Evolutionary conservation across 2,329 filamentous ascomycete species (phyloP).

Genomic region (Pyricularia sp.): DNA sequence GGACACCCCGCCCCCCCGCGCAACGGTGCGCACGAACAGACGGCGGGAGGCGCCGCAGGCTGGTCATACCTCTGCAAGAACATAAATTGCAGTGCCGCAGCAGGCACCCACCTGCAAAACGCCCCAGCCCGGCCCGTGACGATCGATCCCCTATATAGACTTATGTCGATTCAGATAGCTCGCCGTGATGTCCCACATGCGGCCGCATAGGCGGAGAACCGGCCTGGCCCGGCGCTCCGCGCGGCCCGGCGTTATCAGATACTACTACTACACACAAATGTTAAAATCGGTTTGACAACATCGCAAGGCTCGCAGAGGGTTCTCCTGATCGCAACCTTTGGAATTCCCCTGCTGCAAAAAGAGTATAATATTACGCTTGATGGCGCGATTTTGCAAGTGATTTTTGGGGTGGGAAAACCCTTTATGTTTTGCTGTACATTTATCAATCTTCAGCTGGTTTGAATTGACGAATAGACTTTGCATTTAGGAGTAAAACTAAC

Average conservation of each 20-base stretch:
- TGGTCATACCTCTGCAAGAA: neutral
- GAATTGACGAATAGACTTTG: no score
- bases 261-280: neutral
- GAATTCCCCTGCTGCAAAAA: no score
- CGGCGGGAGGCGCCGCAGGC: neutral
- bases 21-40: neutral
- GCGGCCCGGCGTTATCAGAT: neutral
- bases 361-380: no score
- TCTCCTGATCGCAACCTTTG: no score
- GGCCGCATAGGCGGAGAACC: neutral
- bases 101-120: neutral
- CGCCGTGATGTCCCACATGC: neutral
- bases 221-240: neutral
- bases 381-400: no score
- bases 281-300: no score
- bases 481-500: no score
- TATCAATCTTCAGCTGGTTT: no score
- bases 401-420: no score
- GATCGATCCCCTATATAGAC: slow-evolving; percentile 1
- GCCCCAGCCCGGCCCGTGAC: neutral
- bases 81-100: neutral
- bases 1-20: neutral
- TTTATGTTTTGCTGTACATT: no score
- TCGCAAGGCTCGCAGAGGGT: no score
- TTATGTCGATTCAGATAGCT: neutral